These are phyloP conservation scores for Solanum chmielewskii DNA, from an alignment of 257 asterid species.

Conservation along the genomic window DNA sequence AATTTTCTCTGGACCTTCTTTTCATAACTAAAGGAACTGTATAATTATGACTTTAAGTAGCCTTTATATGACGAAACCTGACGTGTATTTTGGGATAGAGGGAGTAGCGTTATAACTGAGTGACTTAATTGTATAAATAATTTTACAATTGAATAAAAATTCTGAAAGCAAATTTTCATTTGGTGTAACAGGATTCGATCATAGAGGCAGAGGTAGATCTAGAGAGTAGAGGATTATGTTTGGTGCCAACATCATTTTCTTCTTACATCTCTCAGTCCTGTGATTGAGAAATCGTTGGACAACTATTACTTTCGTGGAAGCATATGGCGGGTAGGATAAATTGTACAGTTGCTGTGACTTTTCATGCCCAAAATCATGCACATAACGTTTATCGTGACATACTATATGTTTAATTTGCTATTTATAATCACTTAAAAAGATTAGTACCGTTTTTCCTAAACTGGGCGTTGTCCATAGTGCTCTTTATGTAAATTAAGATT, in stretches of 20 bases:
- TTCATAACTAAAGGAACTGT: neutral
- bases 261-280: slow-evolving; percentile 12
- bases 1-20: neutral
- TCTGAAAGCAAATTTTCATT: neutral
- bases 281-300: neutral
- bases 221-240: slow-evolving; percentile 23
- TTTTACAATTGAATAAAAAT: neutral
- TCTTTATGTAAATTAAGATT: neutral
- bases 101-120: neutral
- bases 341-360: neutral
- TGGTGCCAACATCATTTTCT: slow-evolving; percentile 17
- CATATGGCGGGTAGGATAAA: neutral
- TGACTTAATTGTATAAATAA: neutral
- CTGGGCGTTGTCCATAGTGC: neutral
- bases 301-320: neutral
- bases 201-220: slow-evolving; percentile 7
- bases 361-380: neutral
- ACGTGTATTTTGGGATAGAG: neutral
- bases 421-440: neutral
- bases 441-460: neutral
- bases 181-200: slow-evolving; percentile 3
- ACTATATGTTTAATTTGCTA: neutral
- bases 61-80: neutral
- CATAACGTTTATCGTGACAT: neutral
- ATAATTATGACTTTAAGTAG: neutral